These are phyloP conservation scores for Aspergillus pseudoterreus DNA, from an alignment of 2,329 filamentous ascomycete species.

Conservation along the genomic window DNA sequence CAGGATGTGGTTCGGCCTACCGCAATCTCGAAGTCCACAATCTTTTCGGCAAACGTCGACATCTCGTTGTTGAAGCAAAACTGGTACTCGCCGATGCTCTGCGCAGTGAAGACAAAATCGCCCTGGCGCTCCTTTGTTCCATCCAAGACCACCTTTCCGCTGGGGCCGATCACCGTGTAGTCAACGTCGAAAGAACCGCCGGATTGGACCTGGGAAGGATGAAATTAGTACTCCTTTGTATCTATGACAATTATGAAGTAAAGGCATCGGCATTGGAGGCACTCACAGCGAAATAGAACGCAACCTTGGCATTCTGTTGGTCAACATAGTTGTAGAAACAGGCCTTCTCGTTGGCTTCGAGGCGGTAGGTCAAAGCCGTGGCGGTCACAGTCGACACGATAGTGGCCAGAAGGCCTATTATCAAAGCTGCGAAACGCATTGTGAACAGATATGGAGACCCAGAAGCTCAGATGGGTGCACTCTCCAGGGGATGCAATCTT, in stretches of 20 bases:
- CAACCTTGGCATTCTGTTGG: conserved; percentile 78
- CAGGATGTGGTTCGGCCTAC: conserved; percentile 51
- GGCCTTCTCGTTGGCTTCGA: conserved; percentile 85
- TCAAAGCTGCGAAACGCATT: conserved; percentile 64
- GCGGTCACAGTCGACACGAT: conserved; percentile 69
- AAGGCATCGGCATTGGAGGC: neutral
- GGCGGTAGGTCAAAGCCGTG: conserved; percentile 91
- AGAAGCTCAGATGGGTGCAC: conserved; percentile 8
- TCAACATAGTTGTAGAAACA: conserved; percentile 88
- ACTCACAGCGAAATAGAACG: conserved; percentile 95
- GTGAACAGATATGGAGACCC: conserved; percentile 18
- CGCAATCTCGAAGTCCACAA: conserved; percentile 95
- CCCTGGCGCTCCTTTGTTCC: conserved; percentile 91
- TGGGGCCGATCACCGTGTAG: conserved; percentile 80
- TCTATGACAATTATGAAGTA: neutral
- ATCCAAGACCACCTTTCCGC: conserved; percentile 74
- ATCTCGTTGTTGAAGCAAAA: conserved; percentile 99
- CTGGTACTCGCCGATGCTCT: conserved; percentile 80
- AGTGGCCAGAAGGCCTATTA: conserved; percentile 67
- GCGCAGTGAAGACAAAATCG: conserved; percentile 96
- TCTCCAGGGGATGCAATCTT: conserved; percentile 12
- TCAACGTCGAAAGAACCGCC: conserved; percentile 97
- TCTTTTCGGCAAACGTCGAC: conserved; percentile 96
- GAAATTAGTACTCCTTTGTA: neutral
- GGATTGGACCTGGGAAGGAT: conserved; percentile 76